These are phyloP conservation scores for Eucalyptus cloeziana DNA, from an alignment of 345 rosid genomes.

Conservation along the genomic window DNA sequence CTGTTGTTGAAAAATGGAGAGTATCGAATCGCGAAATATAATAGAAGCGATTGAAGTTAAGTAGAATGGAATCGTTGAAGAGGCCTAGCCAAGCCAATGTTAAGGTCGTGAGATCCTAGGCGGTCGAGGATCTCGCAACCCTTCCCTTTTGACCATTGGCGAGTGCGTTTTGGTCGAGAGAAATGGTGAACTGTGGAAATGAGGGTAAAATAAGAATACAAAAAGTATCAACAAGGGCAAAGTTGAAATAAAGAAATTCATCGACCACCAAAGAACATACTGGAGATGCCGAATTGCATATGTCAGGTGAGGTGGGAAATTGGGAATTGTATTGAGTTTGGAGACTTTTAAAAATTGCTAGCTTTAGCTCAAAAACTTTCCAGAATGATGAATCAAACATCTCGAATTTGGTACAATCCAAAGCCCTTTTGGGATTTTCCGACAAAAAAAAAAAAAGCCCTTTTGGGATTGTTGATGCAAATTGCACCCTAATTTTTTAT, in stretches of 20 bases:
- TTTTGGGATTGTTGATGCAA: too few species aligned
- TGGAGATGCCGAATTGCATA: not conserved
- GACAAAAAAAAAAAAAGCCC: too few species aligned
- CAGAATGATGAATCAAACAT: not conserved
- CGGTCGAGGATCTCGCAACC: not conserved
- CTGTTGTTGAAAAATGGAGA: fast-evolving
- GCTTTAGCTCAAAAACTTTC: not conserved
- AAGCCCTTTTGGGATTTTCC: not conserved
- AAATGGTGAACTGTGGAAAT: fast-evolving
- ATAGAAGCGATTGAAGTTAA: not conserved
- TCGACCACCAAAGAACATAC: fast-evolving
- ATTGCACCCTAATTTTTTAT: too few species aligned
- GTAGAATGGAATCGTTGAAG: not conserved
- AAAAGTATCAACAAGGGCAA: not conserved
- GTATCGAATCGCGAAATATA: fast-evolving
- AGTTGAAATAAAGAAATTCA: not conserved
- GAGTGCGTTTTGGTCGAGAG: not conserved
- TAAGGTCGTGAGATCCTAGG: too few species aligned
- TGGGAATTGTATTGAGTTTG: not conserved
- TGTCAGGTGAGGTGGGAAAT: too few species aligned
- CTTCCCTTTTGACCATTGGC: fast-evolving
- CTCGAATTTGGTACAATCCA: too few species aligned
- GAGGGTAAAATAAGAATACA: not conserved
- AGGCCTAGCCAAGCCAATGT: not conserved
- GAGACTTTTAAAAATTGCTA: not conserved